These are phyloP conservation scores for Suillus plorans DNA, from an alignment of 768 basidiomycete species.

Conservation along the genomic window DNA sequence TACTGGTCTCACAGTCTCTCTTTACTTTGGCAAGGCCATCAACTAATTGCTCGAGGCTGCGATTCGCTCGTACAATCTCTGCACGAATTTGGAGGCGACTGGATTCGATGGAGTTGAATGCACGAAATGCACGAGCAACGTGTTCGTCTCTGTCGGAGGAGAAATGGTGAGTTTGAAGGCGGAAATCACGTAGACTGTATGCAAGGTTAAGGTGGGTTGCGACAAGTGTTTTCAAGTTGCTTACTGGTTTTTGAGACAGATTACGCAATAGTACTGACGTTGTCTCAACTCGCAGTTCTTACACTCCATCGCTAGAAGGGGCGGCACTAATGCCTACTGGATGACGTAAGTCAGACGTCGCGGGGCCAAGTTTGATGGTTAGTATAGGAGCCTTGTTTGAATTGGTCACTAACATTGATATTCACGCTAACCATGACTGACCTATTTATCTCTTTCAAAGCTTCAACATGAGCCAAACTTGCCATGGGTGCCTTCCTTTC, in stretches of 20 bases:
- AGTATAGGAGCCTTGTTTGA: no score
- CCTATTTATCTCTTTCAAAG: no score
- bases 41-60: conserved; percentile 51
- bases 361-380: no score
- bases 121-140: conserved; percentile 48
- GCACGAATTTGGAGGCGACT: conserved; percentile 47
- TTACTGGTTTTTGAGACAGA: conserved; percentile 67
- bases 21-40: conserved; percentile 47
- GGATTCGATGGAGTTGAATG: conserved; percentile 44
- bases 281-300: conserved; percentile 71
- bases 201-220: background rate
- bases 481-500: no score
- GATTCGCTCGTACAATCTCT: conserved; percentile 44
- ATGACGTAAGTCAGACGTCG: no score
- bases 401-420: no score
- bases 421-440: no score
- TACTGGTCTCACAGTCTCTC: conserved; percentile 65
- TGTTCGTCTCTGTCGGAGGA: conserved; percentile 61
- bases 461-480: no score
- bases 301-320: conserved; percentile 59
- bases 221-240: conserved; percentile 20
- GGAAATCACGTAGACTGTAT: conserved; percentile 56
- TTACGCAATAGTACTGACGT: conserved; percentile 71
- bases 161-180: conserved; percentile 55
- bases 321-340: no score